Evolutionary conservation across 768 basidiomycete genomes (phyloP).

Genomic region (Calocybe gangraenosa): DNA sequence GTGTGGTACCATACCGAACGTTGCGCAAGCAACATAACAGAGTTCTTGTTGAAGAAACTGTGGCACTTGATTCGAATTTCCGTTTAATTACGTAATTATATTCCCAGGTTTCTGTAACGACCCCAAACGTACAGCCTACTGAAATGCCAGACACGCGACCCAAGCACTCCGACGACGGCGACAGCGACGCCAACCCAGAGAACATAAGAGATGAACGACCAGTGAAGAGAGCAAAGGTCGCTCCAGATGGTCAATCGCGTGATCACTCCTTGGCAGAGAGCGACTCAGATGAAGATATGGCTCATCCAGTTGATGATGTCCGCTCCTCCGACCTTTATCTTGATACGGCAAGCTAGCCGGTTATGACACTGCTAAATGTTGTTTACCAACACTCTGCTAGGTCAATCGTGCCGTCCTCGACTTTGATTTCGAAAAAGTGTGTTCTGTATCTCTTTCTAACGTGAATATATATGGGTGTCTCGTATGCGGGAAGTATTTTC

Average conservation of each 20-base stretch:
- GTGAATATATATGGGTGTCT: slow-evolving; percentile 98
- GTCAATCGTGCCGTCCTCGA: slow-evolving; percentile 89
- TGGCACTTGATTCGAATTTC: background rate
- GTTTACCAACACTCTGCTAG: slow-evolving; percentile 35
- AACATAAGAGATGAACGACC: slow-evolving; percentile 25
- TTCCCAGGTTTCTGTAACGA: background rate
- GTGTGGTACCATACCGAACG: slow-evolving; percentile 1
- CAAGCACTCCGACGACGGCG: slow-evolving; percentile 9
- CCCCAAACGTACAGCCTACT: background rate
- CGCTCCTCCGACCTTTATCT: slow-evolving; percentile 86
- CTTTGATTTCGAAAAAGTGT: slow-evolving; percentile 99
- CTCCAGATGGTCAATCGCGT: slow-evolving; percentile 9
- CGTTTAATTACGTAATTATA: slow-evolving; percentile 8
- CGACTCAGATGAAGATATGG: slow-evolving; percentile 26
- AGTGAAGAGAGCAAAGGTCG: slow-evolving; percentile 28
- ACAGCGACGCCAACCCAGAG: too few species aligned
- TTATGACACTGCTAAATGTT: slow-evolving; percentile 8
- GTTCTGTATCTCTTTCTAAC: slow-evolving; percentile 93
- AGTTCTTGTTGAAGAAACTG: background rate
- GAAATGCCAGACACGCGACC: slow-evolving; percentile 5
- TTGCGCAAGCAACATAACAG: slow-evolving; percentile 16
- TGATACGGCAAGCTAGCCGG: slow-evolving; percentile 67
- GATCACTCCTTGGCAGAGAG: slow-evolving; percentile 10
- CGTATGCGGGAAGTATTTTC: slow-evolving; percentile 98
- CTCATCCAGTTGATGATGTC: slow-evolving; percentile 25